Conservation (phyloP, 2,329 filamentous ascomycete species). For the Blumeria hordei region DNA sequence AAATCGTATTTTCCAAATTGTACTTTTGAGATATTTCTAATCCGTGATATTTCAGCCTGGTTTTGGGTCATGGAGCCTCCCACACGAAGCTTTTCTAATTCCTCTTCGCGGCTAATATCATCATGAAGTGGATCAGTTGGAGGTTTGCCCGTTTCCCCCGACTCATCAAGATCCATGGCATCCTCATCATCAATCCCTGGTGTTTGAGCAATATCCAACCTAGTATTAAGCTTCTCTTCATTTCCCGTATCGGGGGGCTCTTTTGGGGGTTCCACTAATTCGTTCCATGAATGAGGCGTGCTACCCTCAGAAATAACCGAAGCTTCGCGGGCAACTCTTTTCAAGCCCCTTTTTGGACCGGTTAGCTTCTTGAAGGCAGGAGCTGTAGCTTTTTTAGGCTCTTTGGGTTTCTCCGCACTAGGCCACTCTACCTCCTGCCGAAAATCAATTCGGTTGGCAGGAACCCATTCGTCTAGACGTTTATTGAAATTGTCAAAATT, state of each 20-base stretch:
- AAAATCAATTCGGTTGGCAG: constrained; percentile 61
- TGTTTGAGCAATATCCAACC: constrained; percentile 12
- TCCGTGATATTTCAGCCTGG: constrained; percentile 83
- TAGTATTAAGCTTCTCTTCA: constrained; percentile 9
- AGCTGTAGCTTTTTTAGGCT: constrained; percentile 42
- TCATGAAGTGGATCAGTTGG: constrained; percentile 15
- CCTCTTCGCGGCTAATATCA: constrained; percentile 55
- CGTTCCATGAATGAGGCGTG: constrained; percentile 13
- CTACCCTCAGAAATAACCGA: constrained; percentile 14
- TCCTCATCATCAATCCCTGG: constrained; percentile 14
- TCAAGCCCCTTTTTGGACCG: constrained; percentile 19
- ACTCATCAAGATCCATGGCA: constrained; percentile 31
- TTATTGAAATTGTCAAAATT: constrained; percentile 16
- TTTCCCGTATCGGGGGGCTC: constrained; percentile 11
- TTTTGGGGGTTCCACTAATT: constrained; percentile 12
- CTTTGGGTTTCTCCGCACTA: constrained; percentile 53
- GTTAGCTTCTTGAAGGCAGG: constrained; percentile 19
- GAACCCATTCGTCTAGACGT: constrained; percentile 50
- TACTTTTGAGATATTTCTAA: constrained; percentile 79
- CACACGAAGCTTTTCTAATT: constrained; percentile 87
- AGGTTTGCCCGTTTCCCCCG: constrained; percentile 13
- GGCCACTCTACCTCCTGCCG: constrained; percentile 90
- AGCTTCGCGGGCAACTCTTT: constrained; percentile 14
- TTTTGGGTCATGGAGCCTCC: constrained; percentile 98
- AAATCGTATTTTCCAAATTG: constrained; percentile 85